Evolutionary conservation across 805 yeast genomes (phyloP).

Genomic region (Ogataea parapolymorpha): DNA sequence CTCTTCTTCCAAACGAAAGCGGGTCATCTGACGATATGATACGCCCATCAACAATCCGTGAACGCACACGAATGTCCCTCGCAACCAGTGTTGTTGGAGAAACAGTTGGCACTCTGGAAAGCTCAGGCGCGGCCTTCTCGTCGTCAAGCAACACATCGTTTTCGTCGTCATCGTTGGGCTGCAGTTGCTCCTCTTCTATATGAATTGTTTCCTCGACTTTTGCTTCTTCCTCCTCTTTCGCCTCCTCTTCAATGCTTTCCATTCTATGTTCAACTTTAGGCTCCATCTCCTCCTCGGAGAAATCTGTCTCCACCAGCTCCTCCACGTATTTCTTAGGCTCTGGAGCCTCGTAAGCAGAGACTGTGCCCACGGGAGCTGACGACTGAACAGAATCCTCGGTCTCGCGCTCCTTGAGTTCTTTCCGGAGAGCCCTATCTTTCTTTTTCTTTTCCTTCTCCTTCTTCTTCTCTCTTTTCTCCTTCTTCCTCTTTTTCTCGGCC

Average conservation of each 20-base stretch:
- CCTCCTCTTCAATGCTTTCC: constrained; percentile 2
- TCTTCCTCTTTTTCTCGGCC: constrained; percentile 11
- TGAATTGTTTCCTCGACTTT: background rate
- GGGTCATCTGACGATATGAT: constrained; percentile 22
- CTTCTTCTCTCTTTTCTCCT: constrained; percentile 1
- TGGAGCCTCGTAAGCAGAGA: no score
- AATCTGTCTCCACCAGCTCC: constrained; percentile 1
- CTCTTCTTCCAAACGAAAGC: constrained; percentile 11
- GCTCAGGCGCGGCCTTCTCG: background rate
- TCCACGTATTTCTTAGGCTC: background rate
- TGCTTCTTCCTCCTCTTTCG: constrained; percentile 4
- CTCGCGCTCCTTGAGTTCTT: background rate
- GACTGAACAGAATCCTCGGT: background rate
- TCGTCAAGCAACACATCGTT: constrained; percentile 2
- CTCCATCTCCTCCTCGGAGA: background rate
- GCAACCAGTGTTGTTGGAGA: background rate
- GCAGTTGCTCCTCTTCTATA: background rate
- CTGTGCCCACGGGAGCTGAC: no score
- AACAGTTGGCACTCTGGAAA: background rate
- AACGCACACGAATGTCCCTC: background rate
- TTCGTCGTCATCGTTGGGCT: constrained; percentile 1
- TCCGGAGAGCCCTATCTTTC: constrained; percentile 24
- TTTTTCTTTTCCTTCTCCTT: constrained; percentile 15
- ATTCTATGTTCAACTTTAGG: background rate
- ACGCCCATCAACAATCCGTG: background rate